phyloP scores from a whole-genome alignment of 805 yeast genomes.

The Schizosaccharomyces japonicus region DNA sequence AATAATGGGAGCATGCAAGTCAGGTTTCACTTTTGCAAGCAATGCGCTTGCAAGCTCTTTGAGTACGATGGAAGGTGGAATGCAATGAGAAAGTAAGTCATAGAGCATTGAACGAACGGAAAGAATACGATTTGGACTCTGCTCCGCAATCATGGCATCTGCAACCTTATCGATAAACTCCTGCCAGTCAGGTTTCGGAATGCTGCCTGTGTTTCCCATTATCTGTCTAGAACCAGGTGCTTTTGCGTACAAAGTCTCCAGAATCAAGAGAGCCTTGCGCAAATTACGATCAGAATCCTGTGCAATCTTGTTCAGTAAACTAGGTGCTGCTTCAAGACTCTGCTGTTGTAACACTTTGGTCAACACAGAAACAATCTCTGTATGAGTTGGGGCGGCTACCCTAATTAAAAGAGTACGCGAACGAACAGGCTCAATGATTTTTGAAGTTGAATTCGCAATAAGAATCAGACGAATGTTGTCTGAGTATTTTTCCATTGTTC shows the following conservation, averaged over 20 bases:
- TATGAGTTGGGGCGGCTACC: conserved; percentile 50
- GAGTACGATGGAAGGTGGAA: conserved; percentile 64
- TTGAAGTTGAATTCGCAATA: conserved; percentile 72
- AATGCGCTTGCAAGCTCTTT: conserved; percentile 17
- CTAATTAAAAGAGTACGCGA: conserved; percentile 80
- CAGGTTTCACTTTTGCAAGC: conserved; percentile 9
- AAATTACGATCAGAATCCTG: conserved; percentile 40
- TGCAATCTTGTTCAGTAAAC: conserved; percentile 30
- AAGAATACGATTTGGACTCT: conserved; percentile 21
- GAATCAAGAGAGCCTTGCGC: conserved; percentile 48
- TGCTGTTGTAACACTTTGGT: conserved; percentile 35
- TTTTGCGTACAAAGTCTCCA: conserved; percentile 44
- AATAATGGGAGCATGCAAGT: conserved; percentile 25
- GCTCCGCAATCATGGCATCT: conserved; percentile 28
- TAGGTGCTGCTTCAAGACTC: conserved; percentile 18
- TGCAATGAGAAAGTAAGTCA: conserved; percentile 77
- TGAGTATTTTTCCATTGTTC: conserved; percentile 91
- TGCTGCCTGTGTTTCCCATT: conserved; percentile 19
- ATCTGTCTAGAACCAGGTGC: conserved; percentile 7
- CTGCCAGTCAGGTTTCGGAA: conserved; percentile 74
- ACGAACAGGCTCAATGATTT: conserved; percentile 78
- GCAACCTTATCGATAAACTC: conserved; percentile 49
- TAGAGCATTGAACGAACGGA: conserved; percentile 44
- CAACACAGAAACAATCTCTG: conserved; percentile 36
- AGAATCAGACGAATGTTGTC: conserved; percentile 61